Conservation (phyloP, 2,329 filamentous ascomycete species). For the Bertia moriformis region DNA sequence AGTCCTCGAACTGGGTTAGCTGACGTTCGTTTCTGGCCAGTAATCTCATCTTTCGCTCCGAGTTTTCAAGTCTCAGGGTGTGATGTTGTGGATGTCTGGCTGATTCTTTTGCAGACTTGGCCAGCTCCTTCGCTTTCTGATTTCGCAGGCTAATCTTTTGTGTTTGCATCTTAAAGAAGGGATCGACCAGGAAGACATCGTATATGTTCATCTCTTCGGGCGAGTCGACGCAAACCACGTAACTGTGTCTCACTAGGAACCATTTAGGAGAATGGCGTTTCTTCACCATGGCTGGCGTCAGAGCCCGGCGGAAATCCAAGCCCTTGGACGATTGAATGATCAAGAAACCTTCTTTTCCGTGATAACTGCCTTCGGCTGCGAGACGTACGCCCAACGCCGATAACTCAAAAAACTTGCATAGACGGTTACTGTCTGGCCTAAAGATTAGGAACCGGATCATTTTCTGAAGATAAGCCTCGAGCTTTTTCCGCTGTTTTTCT, state of each 20-base stretch:
- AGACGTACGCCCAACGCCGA: constrained; percentile 87
- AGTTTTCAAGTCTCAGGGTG: constrained; percentile 73
- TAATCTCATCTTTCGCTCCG: constrained; percentile 81
- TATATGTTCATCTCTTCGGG: constrained; percentile 98
- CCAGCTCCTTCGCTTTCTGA: constrained; percentile 44
- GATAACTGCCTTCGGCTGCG: constrained; percentile 88
- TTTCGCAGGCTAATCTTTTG: constrained; percentile 21
- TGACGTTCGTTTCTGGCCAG: constrained; percentile 83
- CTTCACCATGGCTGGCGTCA: constrained; percentile 67
- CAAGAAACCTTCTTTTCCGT: constrained; percentile 90
- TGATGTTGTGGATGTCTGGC: constrained; percentile 48
- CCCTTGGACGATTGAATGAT: constrained; percentile 86
- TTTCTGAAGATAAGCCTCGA: constrained; percentile 81
- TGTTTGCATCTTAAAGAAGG: constrained; percentile 42
- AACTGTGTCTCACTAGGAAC: constrained; percentile 96
- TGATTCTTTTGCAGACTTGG: constrained; percentile 15
- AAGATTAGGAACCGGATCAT: constrained; percentile 97
- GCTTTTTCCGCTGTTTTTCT: constrained; percentile 67
- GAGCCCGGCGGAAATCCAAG: constrained; percentile 67
- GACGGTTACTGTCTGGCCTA: constrained; percentile 79
- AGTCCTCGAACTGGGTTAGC: constrained; percentile 83
- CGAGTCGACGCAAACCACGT: constrained; percentile 94
- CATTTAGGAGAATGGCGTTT: constrained; percentile 81
- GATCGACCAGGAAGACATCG: constrained; percentile 93
- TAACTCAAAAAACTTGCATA: constrained; percentile 90